These are phyloP conservation scores for Endocalyx cinctus DNA, from an alignment of 2,329 filamentous ascomycete species.

Conservation along the genomic window DNA sequence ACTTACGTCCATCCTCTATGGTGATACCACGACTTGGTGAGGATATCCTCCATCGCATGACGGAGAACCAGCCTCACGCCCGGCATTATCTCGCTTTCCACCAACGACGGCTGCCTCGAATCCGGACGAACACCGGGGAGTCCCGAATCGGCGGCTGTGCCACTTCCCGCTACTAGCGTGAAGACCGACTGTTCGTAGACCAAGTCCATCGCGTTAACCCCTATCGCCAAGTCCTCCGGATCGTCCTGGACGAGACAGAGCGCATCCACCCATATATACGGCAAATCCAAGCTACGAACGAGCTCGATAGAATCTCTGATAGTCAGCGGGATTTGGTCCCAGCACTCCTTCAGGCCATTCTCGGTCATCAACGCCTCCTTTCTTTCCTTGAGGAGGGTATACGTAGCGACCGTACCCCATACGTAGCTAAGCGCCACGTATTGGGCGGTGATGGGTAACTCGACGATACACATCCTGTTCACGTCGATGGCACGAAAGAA, in stretches of 20 bases:
- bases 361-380: conserved; percentile 14
- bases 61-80: conserved; percentile 12
- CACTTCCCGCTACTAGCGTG: conserved; percentile 13
- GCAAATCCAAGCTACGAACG: conserved; percentile 9
- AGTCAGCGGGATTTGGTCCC: conserved; percentile 11
- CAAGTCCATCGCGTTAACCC: conserved; percentile 15
- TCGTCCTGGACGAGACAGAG: conserved; percentile 16
- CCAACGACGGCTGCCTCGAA: conserved; percentile 6
- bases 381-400: conserved; percentile 11
- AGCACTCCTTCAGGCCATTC: conserved; percentile 10
- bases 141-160: conserved; percentile 12
- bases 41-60: conserved; percentile 13
- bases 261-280: conserved; percentile 15
- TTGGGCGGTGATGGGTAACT: conserved; percentile 11
- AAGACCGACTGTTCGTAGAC: conserved; percentile 15
- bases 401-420: conserved; percentile 12
- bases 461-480: conserved; percentile 12
- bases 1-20: conserved; percentile 16
- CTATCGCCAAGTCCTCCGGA: conserved; percentile 8
- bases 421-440: conserved; percentile 15
- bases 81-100: conserved; percentile 10
- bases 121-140: conserved; percentile 11
- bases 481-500: conserved; percentile 16
- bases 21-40: conserved; percentile 12
- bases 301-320: conserved; percentile 15